A percentile compares a stretch with the other conserved stretches of the same genome.
Evolutionary conservation across 257 asterid genomes (phyloP).

Genomic region (Nicotiana obtusifolia): DNA sequence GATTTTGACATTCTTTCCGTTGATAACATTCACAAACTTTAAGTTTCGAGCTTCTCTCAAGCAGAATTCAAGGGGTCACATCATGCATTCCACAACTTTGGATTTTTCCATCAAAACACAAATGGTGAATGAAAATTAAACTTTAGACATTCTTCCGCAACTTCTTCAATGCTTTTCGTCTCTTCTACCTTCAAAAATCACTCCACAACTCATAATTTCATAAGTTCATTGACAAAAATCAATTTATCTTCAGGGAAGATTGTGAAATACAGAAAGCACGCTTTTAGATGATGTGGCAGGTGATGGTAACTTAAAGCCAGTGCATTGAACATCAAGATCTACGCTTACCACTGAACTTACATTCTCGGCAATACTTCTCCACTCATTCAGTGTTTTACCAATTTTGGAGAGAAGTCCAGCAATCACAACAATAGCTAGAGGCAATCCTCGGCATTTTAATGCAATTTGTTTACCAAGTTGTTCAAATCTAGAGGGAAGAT

Average conservation of each 20-base stretch:
- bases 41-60: neutral
- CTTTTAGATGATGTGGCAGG: conserved; percentile 11
- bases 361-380: neutral
- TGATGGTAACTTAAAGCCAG: conserved; percentile 4
- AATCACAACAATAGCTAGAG: neutral
- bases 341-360: neutral
- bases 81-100: conserved; percentile 13
- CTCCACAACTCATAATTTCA: neutral
- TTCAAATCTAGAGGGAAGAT: neutral
- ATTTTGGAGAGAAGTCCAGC: neutral
- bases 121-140: neutral
- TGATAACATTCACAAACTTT: neutral
- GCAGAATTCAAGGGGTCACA: conserved; percentile 9
- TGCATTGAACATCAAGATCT: neutral
- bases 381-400: neutral
- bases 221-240: conserved; percentile 11
- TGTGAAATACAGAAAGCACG: neutral
- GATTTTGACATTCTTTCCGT: neutral
- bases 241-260: neutral
- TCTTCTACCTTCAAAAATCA: neutral
- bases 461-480: neutral
- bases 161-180: neutral
- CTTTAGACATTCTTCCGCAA: neutral
- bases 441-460: neutral
- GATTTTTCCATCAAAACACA: neutral